Conservation (phyloP, 768 basidiomycete genomes). For the Mycena sanguinolenta region DNA sequence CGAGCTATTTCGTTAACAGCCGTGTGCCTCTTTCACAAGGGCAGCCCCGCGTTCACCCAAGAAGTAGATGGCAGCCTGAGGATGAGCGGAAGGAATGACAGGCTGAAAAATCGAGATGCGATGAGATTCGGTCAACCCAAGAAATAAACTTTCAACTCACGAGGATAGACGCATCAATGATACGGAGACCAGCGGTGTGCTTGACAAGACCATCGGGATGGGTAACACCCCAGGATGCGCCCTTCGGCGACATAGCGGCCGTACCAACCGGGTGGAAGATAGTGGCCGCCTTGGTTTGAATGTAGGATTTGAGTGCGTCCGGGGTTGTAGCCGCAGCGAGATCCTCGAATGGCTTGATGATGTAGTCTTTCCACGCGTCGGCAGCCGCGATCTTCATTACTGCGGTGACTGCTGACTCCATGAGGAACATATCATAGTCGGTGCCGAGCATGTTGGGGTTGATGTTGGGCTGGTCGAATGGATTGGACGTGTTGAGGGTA, state of each 20-base stretch:
- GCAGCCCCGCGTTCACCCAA: too few species aligned
- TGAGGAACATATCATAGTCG: slow-evolving; percentile 42
- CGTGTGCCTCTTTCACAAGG: too few species aligned
- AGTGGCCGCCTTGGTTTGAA: slow-evolving; percentile 37
- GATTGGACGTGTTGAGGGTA: slow-evolving; percentile 43
- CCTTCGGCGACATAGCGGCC: slow-evolving; percentile 45
- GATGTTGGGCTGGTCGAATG: slow-evolving; percentile 42
- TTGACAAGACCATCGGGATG: slow-evolving; percentile 52
- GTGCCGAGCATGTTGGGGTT: too few species aligned
- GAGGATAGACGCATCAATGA: too few species aligned
- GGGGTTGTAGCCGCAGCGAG: slow-evolving; percentile 40
- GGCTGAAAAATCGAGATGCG: too few species aligned
- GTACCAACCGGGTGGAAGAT: slow-evolving; percentile 48
- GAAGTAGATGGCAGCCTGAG: too few species aligned
- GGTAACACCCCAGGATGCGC: slow-evolving; percentile 47
- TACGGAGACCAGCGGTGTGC: slow-evolving; percentile 46
- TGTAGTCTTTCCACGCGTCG: slow-evolving; percentile 44
- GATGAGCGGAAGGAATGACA: too few species aligned
- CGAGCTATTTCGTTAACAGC: too few species aligned
- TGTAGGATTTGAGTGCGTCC: slow-evolving; percentile 37
- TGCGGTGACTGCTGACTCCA: slow-evolving; percentile 44
- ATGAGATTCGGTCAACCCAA: too few species aligned
- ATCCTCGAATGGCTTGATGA: slow-evolving; percentile 36
- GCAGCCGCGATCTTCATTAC: slow-evolving; percentile 43
- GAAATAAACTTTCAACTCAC: too few species aligned